Percentiles rank a stretch among this genome's conserved stretches.
phyloP scores from a whole-genome alignment of 2,329 filamentous ascomycete species.

The Kalmusia sp. region DNA sequence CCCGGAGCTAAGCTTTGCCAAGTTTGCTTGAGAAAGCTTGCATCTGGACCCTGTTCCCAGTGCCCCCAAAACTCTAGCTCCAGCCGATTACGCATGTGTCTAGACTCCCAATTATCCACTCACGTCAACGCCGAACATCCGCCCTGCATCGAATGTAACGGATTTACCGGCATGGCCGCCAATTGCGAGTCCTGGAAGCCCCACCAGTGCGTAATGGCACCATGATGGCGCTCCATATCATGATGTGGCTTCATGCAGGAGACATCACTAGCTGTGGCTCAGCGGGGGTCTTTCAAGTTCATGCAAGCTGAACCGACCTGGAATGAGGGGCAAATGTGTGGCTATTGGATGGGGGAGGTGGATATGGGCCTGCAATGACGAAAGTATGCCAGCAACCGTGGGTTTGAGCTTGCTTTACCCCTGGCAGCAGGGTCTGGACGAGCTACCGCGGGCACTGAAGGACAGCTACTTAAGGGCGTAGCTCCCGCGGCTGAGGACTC shows the following conservation, averaged over 20 bases:
- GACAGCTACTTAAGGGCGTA: not conserved
- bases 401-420: not conserved
- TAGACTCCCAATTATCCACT: slow-evolving; percentile 13
- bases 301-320: slow-evolving; percentile 20
- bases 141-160: not conserved
- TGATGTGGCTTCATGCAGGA: slow-evolving; percentile 11
- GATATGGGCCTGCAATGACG: slow-evolving; percentile 10
- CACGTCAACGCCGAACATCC: not conserved
- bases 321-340: slow-evolving; percentile 24
- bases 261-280: not conserved
- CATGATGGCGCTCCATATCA: slow-evolving; percentile 11
- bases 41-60: slow-evolving; percentile 8
- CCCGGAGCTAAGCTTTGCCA: slow-evolving; percentile 36
- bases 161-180: slow-evolving; percentile 9
- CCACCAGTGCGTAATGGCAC: slow-evolving; percentile 23
- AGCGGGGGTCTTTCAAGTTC: slow-evolving; percentile 24
- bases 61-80: slow-evolving; percentile 10
- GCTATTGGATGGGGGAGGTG: slow-evolving; percentile 5
- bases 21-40: slow-evolving; percentile 32
- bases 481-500: not conserved
- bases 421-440: not conserved
- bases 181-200: slow-evolving; percentile 16
- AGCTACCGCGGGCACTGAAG: not conserved
- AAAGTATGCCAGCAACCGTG: slow-evolving; percentile 5
- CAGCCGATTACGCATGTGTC: slow-evolving; percentile 33